These are phyloP conservation scores for Diaporthe velutina DNA, from an alignment of 2,329 filamentous ascomycete genomes.

Conservation along the genomic window DNA sequence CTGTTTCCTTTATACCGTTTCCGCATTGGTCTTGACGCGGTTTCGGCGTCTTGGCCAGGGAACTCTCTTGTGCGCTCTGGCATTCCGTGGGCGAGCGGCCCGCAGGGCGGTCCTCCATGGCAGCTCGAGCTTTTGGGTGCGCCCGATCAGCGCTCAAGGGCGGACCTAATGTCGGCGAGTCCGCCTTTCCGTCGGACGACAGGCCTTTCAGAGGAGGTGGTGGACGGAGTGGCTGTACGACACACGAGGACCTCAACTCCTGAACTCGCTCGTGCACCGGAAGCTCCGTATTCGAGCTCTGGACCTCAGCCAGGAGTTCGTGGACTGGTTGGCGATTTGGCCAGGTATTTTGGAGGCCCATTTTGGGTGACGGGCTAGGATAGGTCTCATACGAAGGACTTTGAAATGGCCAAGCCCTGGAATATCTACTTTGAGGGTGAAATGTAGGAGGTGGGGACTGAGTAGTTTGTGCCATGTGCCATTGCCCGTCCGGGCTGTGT, in stretches of 20 bases:
- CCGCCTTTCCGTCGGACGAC: background rate
- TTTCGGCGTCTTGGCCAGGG: too few relatives aligned
- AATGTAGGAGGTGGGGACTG: background rate
- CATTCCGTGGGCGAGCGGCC: background rate
- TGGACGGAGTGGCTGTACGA: background rate
- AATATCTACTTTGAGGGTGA: background rate
- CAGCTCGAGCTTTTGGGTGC: background rate
- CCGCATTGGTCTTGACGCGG: too few relatives aligned
- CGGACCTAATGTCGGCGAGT: constrained; percentile 9
- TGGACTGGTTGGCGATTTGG: background rate
- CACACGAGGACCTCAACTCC: constrained; percentile 1
- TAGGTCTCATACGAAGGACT: background rate
- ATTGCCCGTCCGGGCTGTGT: too few relatives aligned
- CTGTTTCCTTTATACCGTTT: too few relatives aligned
- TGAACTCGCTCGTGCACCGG: background rate
- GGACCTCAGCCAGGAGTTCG: constrained; percentile 15
- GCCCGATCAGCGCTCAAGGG: background rate
- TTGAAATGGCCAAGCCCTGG: background rate
- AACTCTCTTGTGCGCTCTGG: background rate
- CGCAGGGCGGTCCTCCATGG: background rate
- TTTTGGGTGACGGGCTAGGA: background rate
- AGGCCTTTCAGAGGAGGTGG: background rate
- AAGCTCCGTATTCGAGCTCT: background rate
- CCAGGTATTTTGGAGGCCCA: background rate
- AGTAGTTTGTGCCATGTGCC: background rate